Conservation (phyloP, 257 asterid genomes). For the Mitragyna speciosa region DNA sequence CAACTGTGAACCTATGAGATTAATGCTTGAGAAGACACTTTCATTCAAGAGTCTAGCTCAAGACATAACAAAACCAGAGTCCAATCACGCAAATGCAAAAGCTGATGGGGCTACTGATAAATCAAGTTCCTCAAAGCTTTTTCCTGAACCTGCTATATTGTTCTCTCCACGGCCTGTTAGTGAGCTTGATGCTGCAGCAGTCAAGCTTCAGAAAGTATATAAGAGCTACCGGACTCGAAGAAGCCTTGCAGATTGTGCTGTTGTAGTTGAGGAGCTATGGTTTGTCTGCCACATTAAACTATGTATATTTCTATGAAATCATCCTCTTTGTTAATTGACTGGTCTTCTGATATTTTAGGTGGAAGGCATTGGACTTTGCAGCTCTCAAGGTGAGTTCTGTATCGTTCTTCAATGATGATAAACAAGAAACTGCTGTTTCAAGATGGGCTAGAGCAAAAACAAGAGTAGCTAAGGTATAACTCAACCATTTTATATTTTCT, state of each 20-base stretch:
- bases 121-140: constrained; percentile 19
- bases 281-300: constrained; percentile 27
- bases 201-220: constrained; percentile 84
- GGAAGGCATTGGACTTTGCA: constrained; percentile 93
- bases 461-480: constrained; percentile 79
- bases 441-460: constrained; percentile 96
- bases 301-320: neutral
- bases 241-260: constrained; percentile 95
- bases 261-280: constrained; percentile 97
- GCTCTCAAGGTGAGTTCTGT: constrained; percentile 81
- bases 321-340: constrained; percentile 19
- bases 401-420: constrained; percentile 71
- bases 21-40: constrained; percentile 52
- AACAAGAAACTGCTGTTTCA: constrained; percentile 85
- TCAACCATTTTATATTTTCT: neutral
- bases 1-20: constrained; percentile 58
- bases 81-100: constrained; percentile 13
- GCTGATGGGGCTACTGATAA: neutral
- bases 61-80: constrained; percentile 31
- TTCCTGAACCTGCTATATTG: constrained; percentile 62
- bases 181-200: constrained; percentile 93
- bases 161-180: constrained; percentile 68
- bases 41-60: constrained; percentile 69
- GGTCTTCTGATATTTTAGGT: constrained; percentile 45
- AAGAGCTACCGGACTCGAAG: constrained; percentile 87